A percentile compares a stretch with the other conserved stretches of the same genome.
These are phyloP conservation scores for Pseudocohnilembus persalinus DNA, from an alignment of 169 alveolate genomes.

Conservation along the genomic window DNA sequence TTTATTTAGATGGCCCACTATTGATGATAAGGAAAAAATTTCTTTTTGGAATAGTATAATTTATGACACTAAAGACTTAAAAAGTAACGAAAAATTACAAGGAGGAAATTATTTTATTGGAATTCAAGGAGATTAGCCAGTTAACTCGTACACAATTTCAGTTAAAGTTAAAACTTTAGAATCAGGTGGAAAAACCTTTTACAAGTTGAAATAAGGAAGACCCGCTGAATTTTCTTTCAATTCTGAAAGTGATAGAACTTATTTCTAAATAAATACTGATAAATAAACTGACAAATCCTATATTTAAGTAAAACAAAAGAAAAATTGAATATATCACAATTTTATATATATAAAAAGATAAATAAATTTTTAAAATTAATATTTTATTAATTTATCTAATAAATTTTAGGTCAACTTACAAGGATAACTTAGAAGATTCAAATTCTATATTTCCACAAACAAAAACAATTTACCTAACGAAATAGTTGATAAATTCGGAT, in stretches of 20 bases:
- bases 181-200: background rate
- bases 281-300: background rate
- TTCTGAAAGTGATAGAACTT: background rate
- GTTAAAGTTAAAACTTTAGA: background rate
- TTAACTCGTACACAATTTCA: background rate
- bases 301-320: too few species aligned
- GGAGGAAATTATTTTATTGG: background rate
- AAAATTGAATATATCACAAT: too few species aligned
- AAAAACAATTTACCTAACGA: background rate
- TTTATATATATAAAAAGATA: too few species aligned
- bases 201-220: background rate
- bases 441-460: background rate
- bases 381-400: too few species aligned
- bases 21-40: background rate
- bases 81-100: too few species aligned
- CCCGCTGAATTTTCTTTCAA: background rate
- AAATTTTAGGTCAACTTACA: background rate
- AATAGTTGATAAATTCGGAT: background rate
- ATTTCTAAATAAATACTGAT: background rate
- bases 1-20: background rate
- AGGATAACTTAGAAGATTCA: background rate
- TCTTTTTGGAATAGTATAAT: background rate
- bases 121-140: background rate
- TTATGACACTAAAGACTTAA: background rate
- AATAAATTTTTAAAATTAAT: too few species aligned